A percentile compares a stretch with the other conserved stretches of the same genome.
phyloP scores from a whole-genome alignment of 805 yeast species.

The Candida germanica region DNA sequence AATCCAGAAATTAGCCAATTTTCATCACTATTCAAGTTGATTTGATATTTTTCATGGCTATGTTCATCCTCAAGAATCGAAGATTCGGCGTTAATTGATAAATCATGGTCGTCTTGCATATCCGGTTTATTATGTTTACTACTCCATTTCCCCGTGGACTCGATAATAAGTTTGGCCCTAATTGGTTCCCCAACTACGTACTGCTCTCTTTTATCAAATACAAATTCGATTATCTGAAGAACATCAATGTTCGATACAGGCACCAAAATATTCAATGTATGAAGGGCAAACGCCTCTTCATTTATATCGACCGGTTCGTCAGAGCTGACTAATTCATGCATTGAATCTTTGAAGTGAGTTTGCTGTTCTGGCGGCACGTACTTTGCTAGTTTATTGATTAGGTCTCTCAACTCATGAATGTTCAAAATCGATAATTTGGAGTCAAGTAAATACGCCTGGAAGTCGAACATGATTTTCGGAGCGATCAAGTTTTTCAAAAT shows the following conservation, averaged over 20 bases:
- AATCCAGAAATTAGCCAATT: constrained; percentile 81
- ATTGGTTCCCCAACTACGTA: constrained; percentile 66
- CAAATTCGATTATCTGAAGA: constrained; percentile 55
- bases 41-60: constrained; percentile 32
- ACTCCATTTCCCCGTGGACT: constrained; percentile 46
- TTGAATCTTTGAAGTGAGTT: not conserved
- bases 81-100: constrained; percentile 22
- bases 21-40: constrained; percentile 55
- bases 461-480: constrained; percentile 10
- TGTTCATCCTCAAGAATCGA: constrained; percentile 15
- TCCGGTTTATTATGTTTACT: constrained; percentile 7
- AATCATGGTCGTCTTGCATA: constrained; percentile 5
- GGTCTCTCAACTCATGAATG: constrained; percentile 2
- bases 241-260: constrained; percentile 59
- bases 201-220: constrained; percentile 37
- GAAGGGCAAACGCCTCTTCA: not conserved
- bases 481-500: constrained; percentile 2
- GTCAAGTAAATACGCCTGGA: constrained; percentile 5
- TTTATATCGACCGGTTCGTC: not conserved
- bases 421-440: constrained; percentile 8
- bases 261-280: constrained; percentile 40
- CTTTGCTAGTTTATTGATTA: not conserved
- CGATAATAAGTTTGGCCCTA: constrained; percentile 38
- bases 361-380: constrained; percentile 2
- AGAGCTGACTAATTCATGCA: not conserved